These are phyloP conservation scores for Populus trichocarpa DNA, from an alignment of 441 rosid genomes.

Conservation along the genomic window DNA sequence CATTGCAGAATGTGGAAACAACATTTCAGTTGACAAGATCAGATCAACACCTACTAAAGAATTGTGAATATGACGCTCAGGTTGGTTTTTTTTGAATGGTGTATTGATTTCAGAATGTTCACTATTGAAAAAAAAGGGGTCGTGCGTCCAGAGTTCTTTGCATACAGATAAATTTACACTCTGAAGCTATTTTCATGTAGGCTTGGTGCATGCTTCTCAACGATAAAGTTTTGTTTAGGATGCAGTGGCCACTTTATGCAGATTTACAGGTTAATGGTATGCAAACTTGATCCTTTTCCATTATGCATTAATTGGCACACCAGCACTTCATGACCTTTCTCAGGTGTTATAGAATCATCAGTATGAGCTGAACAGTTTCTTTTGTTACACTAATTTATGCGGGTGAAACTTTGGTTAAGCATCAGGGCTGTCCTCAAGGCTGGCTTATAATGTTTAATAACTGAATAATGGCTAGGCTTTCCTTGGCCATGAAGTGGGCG, in stretches of 20 bases:
- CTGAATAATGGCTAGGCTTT: neutral
- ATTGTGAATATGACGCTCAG: constrained; percentile 70
- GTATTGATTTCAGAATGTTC: neutral
- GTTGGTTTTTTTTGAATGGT: constrained; percentile 31
- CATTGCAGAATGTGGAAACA: constrained; percentile 58
- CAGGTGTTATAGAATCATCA: neutral
- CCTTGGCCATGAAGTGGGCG: neutral
- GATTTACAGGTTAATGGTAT: constrained; percentile 85
- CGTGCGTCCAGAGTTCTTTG: neutral
- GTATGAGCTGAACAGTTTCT: neutral
- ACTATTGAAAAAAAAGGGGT: neutral
- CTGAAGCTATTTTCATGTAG: constrained; percentile 30
- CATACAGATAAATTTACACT: neutral
- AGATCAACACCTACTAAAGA: constrained; percentile 53
- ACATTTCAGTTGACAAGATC: constrained; percentile 62
- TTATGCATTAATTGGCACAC: neutral
- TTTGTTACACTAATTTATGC: neutral
- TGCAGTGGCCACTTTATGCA: constrained; percentile 85
- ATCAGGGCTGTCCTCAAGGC: neutral
- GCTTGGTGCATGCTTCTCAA: constrained; percentile 93
- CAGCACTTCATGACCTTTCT: neutral
- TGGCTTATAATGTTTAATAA: neutral
- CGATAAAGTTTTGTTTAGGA: constrained; percentile 76
- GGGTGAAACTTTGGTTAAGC: neutral
- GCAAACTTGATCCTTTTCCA: constrained; percentile 9